phyloP scores from a whole-genome alignment of 768 basidiomycete species.

The Tylopilus intermedius region DNA sequence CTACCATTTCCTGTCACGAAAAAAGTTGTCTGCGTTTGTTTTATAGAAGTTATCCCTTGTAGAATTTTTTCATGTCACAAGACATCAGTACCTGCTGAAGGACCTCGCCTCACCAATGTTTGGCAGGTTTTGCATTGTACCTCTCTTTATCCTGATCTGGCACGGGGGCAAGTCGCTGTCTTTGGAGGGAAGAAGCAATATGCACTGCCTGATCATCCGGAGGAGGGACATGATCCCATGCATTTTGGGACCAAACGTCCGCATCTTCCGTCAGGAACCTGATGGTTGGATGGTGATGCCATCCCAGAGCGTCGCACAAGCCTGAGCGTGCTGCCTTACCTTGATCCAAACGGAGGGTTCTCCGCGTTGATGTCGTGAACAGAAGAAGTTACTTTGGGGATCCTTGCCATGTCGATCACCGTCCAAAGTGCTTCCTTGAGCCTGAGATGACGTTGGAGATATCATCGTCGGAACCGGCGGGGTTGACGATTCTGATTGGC shows the following conservation, averaged over 20 bases:
- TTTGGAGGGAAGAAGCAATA: slow-evolving; percentile 63
- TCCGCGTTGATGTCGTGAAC: slow-evolving; percentile 54
- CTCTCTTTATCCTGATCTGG: slow-evolving; percentile 63
- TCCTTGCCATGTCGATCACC: slow-evolving; percentile 14
- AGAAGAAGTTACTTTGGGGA: slow-evolving; percentile 48
- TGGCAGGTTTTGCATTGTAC: slow-evolving; percentile 70
- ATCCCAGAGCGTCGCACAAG: background rate
- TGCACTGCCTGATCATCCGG: slow-evolving; percentile 74
- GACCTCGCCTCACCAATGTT: slow-evolving; percentile 51
- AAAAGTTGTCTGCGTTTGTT: slow-evolving; percentile 81
- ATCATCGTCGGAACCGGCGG: no score
- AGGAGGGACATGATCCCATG: slow-evolving; percentile 87
- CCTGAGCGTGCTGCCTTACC: slow-evolving; percentile 35
- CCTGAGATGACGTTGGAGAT: no score
- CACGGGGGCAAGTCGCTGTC: slow-evolving; percentile 72
- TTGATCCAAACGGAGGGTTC: slow-evolving; percentile 68
- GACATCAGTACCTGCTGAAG: slow-evolving; percentile 30
- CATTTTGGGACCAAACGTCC: slow-evolving; percentile 84
- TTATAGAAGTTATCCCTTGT: slow-evolving; percentile 93
- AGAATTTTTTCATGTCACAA: slow-evolving; percentile 15
- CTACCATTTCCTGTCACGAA: slow-evolving; percentile 89
- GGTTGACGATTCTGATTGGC: background rate
- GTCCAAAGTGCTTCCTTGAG: background rate
- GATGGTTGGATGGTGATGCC: background rate
- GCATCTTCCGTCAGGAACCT: slow-evolving; percentile 67